These are phyloP conservation scores for Hysterium pulicare DNA, from an alignment of 2,329 filamentous ascomycete genomes.

Conservation along the genomic window DNA sequence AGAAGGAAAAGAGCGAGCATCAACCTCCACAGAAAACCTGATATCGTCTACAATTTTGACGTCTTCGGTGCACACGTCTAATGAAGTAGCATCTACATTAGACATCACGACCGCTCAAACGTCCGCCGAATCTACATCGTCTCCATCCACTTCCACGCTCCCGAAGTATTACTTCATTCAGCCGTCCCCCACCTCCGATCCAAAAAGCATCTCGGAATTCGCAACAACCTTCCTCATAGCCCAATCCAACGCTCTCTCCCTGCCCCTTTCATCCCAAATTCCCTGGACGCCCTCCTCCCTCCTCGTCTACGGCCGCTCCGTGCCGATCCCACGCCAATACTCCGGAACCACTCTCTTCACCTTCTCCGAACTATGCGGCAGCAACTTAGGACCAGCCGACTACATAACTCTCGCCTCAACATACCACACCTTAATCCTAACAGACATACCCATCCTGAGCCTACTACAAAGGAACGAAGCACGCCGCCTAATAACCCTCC, in stretches of 20 bases:
- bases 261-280: slow-evolving; percentile 19
- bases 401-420: slow-evolving; percentile 78
- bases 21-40: background rate
- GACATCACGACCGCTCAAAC: background rate
- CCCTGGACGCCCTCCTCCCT: slow-evolving; percentile 47
- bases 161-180: slow-evolving; percentile 36
- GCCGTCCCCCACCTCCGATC: slow-evolving; percentile 16
- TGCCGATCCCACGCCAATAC: slow-evolving; percentile 58
- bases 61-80: background rate
- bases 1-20: slow-evolving; percentile 4
- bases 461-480: slow-evolving; percentile 75
- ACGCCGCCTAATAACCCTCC: slow-evolving; percentile 72
- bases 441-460: slow-evolving; percentile 65
- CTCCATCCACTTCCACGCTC: slow-evolving; percentile 7
- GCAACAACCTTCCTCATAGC: slow-evolving; percentile 3
- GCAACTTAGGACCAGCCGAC: slow-evolving; percentile 70
- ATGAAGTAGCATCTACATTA: background rate
- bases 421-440: slow-evolving; percentile 74
- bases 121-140: slow-evolving; percentile 2
- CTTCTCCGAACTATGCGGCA: slow-evolving; percentile 65
- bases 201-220: no score
- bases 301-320: slow-evolving; percentile 60
- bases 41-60: background rate
- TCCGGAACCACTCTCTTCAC: slow-evolving; percentile 61
- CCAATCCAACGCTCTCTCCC: slow-evolving; percentile 17